Conservation (phyloP, 2,329 filamentous ascomycete species). For the Ambrosiella cleistominuta region DNA sequence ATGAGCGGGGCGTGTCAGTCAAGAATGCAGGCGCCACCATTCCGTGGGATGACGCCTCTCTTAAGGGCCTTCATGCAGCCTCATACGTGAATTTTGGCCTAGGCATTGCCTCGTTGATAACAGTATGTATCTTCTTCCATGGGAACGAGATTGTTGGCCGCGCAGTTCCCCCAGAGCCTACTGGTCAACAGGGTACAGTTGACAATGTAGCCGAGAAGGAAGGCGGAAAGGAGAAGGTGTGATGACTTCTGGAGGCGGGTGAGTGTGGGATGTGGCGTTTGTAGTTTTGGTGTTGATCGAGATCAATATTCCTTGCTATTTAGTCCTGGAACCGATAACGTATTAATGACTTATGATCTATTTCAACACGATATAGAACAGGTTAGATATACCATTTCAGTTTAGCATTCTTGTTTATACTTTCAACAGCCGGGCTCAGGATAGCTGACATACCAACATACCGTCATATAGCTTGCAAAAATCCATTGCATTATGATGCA, state of each 20-base stretch:
- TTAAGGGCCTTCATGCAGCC: slow-evolving; percentile 31
- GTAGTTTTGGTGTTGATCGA: not conserved
- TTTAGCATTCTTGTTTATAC: not conserved
- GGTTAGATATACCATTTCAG: not conserved
- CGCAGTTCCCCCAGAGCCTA: not conserved
- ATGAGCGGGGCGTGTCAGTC: slow-evolving; percentile 26
- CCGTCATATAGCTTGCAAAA: not conserved
- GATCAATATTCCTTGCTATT: not conserved
- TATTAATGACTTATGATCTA: not conserved
- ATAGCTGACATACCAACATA: not conserved
- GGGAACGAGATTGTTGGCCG: slow-evolving; percentile 34
- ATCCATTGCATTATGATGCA: no score
- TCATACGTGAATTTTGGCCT: slow-evolving; percentile 36
- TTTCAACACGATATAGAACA: not conserved
- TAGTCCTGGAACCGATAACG: not conserved
- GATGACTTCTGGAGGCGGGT: not conserved
- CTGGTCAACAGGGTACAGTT: not conserved
- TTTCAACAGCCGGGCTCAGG: not conserved
- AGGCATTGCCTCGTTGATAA: slow-evolving; percentile 24
- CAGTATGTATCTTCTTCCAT: slow-evolving; percentile 32
- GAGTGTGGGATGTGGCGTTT: not conserved
- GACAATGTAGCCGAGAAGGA: not conserved
- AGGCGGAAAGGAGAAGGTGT: not conserved
- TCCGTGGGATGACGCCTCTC: slow-evolving; percentile 28
- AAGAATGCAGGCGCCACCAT: slow-evolving; percentile 26